A percentile compares a stretch with the other conserved stretches of the same genome.
phyloP scores from a whole-genome alignment of 257 asterid species.

The Petunia secreta region DNA sequence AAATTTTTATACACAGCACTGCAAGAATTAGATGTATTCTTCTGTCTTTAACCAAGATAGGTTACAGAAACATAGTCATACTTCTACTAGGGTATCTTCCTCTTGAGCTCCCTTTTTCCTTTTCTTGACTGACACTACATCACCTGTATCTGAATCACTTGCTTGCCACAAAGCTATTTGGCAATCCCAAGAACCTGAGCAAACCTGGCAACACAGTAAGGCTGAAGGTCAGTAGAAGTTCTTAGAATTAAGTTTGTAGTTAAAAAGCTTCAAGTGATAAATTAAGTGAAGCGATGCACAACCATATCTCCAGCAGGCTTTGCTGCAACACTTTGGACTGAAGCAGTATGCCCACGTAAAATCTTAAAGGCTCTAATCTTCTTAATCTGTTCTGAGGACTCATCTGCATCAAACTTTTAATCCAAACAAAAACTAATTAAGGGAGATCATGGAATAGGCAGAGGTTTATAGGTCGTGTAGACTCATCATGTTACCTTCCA shows the following conservation, averaged over 20 bases:
- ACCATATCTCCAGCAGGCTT: conserved; percentile 83
- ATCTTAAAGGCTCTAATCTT: conserved; percentile 61
- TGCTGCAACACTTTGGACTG: conserved; percentile 81
- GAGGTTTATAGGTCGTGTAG: conserved; percentile 26
- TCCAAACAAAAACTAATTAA: conserved; percentile 34
- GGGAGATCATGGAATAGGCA: conserved; percentile 14
- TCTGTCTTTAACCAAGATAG: background rate
- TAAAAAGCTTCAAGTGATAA: conserved; percentile 7
- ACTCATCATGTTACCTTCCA: conserved; percentile 74
- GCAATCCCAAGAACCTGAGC: conserved; percentile 98
- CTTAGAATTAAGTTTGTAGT: background rate
- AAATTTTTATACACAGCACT: background rate
- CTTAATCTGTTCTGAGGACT: conserved; percentile 52
- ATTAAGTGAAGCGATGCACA: conserved; percentile 10
- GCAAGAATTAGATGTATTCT: background rate
- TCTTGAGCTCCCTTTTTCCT: conserved; percentile 62
- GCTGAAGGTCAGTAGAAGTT: background rate
- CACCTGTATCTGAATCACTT: conserved; percentile 52
- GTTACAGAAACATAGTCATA: conserved; percentile 32
- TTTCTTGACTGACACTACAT: conserved; percentile 68
- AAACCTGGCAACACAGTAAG: conserved; percentile 53
- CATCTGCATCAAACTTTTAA: conserved; percentile 68
- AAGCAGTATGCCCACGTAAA: conserved; percentile 78
- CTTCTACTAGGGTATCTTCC: conserved; percentile 73
- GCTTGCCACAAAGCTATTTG: conserved; percentile 74